Percentiles rank a stretch among this genome's conserved stretches.
These are phyloP conservation scores for Huntiella moniliformis DNA, from an alignment of 2,329 filamentous ascomycete species.

Conservation along the genomic window DNA sequence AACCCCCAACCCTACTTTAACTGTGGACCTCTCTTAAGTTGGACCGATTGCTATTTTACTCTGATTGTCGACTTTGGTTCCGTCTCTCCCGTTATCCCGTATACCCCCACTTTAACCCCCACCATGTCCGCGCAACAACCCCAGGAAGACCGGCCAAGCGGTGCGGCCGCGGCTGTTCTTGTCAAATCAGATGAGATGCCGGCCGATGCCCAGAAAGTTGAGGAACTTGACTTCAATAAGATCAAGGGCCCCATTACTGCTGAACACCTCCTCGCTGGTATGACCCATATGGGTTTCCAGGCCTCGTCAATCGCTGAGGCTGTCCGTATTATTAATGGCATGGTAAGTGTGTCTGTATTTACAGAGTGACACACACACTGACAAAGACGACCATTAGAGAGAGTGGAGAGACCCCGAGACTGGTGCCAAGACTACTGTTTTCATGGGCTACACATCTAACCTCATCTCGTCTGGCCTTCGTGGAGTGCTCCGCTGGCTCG, in stretches of 20 bases:
- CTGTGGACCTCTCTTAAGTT: too few relatives aligned
- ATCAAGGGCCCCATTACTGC: conserved; percentile 64
- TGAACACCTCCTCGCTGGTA: conserved; percentile 62
- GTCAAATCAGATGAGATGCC: conserved; percentile 71
- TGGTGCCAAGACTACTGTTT: conserved; percentile 69
- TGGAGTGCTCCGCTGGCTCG: conserved; percentile 79
- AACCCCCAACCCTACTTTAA: too few relatives aligned
- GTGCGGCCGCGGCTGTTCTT: conserved; percentile 63
- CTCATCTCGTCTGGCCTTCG: conserved; percentile 89
- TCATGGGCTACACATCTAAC: conserved; percentile 94
- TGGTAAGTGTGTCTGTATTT: conserved; percentile 41
- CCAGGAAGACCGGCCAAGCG: conserved; percentile 30
- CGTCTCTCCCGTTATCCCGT: neutral
- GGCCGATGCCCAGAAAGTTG: conserved; percentile 57
- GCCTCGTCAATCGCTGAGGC: conserved; percentile 63
- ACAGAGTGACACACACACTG: neutral
- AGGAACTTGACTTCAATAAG: conserved; percentile 82
- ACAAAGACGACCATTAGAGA: conserved; percentile 27
- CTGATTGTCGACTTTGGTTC: neutral
- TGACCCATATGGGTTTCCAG: conserved; percentile 67
- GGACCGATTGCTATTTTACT: too few relatives aligned
- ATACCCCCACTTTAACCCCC: neutral
- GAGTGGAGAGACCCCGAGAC: conserved; percentile 67
- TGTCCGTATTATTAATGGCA: conserved; percentile 80
- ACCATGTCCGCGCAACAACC: conserved; percentile 8